Conservation (phyloP, 2,329 filamentous ascomycete genomes). For the Metarhizium brunneum region DNA sequence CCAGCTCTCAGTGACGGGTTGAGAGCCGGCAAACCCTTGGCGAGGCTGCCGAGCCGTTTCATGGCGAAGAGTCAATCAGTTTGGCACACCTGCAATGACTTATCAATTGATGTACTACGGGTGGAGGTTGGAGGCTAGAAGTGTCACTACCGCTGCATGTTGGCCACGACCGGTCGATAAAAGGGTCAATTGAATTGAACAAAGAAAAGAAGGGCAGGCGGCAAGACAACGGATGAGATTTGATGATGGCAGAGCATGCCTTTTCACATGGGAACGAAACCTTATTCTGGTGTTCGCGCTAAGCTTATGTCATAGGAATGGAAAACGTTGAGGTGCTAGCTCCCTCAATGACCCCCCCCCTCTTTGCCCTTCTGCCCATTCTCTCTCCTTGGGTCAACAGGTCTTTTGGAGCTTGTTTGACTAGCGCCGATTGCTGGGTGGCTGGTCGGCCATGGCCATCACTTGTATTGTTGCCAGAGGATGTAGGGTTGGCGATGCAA, state of each 20-base stretch:
- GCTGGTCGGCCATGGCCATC: too few species aligned
- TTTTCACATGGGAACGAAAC: background rate
- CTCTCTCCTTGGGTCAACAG: too few species aligned
- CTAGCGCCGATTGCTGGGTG: too few species aligned
- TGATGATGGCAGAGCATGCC: background rate
- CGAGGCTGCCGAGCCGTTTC: conserved; percentile 6
- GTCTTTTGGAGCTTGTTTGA: too few species aligned
- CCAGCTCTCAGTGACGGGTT: background rate
- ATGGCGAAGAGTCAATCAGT: conserved; percentile 3
- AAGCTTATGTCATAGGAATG: conserved; percentile 8
- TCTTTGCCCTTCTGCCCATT: too few species aligned
- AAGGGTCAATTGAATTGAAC: background rate
- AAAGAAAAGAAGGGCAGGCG: background rate
- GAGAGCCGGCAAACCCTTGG: conserved; percentile 7
- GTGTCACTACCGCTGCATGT: background rate
- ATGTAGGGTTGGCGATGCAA: too few species aligned
- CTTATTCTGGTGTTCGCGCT: conserved; percentile 3
- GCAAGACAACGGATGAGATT: background rate
- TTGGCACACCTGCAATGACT: background rate
- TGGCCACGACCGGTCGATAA: background rate
- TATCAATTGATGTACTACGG: background rate
- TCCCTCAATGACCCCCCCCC: background rate
- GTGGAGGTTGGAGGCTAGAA: background rate
- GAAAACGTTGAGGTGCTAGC: background rate
- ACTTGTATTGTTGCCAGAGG: too few species aligned